These are phyloP conservation scores for Marchantia polymorpha DNA, from an alignment of 225 moss, liverwort and hornwort species.

Conservation along the genomic window DNA sequence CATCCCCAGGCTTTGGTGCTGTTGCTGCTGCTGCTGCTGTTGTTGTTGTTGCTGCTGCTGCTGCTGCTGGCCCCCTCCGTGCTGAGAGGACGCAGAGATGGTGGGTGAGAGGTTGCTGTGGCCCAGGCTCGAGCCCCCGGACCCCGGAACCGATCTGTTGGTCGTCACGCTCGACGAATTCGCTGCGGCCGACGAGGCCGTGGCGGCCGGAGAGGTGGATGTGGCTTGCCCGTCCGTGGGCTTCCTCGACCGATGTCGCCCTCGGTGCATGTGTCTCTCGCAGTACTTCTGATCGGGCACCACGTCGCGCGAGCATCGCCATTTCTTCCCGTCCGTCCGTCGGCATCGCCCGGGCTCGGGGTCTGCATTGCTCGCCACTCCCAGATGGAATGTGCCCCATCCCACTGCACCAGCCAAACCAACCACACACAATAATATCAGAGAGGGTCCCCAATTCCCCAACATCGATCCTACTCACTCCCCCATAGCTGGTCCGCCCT, in stretches of 20 bases:
- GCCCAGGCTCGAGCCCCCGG: conserved; percentile 44
- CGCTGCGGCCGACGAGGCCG: conserved; percentile 64
- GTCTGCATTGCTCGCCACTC: conserved; percentile 88
- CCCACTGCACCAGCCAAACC: conserved; percentile 51
- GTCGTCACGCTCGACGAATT: conserved; percentile 60
- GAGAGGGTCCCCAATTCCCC: background rate
- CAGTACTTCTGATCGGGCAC: conserved; percentile 99
- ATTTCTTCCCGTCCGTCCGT: conserved; percentile 97
- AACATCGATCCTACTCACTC: no score
- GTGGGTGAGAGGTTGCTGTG: conserved; percentile 67
- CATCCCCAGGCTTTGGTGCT: conserved; percentile 53
- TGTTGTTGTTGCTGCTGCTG: conserved; percentile 45
- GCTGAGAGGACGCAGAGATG: conserved; percentile 65
- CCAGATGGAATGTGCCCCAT: conserved; percentile 89
- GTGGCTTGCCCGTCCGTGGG: conserved; percentile 81
- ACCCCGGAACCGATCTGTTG: conserved; percentile 49
- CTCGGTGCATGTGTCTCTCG: conserved; percentile 99
- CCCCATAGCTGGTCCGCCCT: no score
- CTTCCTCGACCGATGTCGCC: conserved; percentile 91
- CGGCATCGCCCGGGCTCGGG: conserved; percentile 97
- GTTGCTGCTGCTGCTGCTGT: conserved; percentile 35
- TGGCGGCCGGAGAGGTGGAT: conserved; percentile 69
- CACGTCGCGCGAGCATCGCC: conserved; percentile 93
- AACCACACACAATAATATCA: background rate
- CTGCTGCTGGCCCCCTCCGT: conserved; percentile 18